These are phyloP conservation scores for Periglandula ipomoeae DNA, from an alignment of 2,329 filamentous ascomycete species.

Conservation along the genomic window DNA sequence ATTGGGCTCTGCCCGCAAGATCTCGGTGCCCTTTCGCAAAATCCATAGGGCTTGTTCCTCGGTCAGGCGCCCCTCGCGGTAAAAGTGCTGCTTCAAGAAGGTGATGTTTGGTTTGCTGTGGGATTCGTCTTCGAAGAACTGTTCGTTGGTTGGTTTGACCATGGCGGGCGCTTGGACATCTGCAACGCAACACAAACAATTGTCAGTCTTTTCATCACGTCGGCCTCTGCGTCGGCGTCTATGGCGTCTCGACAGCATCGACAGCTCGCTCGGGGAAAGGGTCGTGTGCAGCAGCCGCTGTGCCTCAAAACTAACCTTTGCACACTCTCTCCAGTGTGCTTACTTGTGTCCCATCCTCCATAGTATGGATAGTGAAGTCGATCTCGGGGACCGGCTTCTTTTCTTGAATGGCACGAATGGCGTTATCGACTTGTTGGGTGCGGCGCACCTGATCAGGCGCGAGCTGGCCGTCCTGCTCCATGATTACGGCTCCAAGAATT, in stretches of 20 bases:
- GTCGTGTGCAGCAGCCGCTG: background rate
- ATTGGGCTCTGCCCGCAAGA: constrained; percentile 86
- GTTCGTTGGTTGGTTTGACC: constrained; percentile 82
- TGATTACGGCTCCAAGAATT: constrained; percentile 16
- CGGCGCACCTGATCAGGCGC: constrained; percentile 34
- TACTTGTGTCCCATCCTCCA: constrained; percentile 95
- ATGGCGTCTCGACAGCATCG: background rate
- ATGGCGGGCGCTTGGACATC: constrained; percentile 97
- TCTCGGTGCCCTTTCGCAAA: constrained; percentile 75
- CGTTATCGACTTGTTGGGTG: constrained; percentile 69
- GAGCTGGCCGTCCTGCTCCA: constrained; percentile 39
- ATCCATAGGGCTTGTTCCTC: constrained; percentile 98
- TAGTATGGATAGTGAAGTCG: constrained; percentile 95
- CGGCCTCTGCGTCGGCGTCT: background rate
- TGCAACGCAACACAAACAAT: constrained; percentile 28
- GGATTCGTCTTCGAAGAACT: constrained; percentile 85
- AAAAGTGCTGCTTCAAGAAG: constrained; percentile 97
- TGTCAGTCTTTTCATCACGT: constrained; percentile 8
- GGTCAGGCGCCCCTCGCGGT: constrained; percentile 90
- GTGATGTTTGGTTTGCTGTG: constrained; percentile 81
- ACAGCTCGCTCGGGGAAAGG: background rate
- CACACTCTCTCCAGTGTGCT: constrained; percentile 93
- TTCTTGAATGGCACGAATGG: constrained; percentile 81
- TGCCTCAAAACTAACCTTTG: constrained; percentile 66
- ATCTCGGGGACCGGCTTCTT: constrained; percentile 97